Evolutionary conservation across 169 alveolate genomes (phyloP), one percentile per base, ranked within the genome.

Genomic region (Hepatocystis sp.): DNA sequence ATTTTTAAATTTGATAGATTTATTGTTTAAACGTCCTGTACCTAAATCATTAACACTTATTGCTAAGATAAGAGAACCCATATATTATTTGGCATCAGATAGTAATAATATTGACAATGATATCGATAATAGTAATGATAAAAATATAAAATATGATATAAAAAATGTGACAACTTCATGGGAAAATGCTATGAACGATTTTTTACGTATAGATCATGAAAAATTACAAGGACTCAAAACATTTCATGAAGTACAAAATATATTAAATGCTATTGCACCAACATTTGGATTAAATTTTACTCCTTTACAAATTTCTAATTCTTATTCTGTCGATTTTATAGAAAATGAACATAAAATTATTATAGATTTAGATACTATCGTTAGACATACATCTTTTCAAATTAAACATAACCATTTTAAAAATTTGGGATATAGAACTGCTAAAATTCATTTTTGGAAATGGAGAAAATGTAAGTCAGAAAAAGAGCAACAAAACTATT

Each of bases 401-500:
- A 60, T 81, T 36, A 81, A 81, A 28, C 89, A 81, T 42, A 51
- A 81, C 40, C 46, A 81, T 44, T 81, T 61, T 61, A 68, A 81
- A 81, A 30, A 81, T 4, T 13, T 81, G 17, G 89, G 89, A 19
- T 81, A 49, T 42, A 81, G 63, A 47, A 81, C 89, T 44, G 67
- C 84, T 8, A 81, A 63, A 46, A 64, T 81, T 23, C 89, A 81
- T 27, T 81, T 81, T 19, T 81, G 89, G 89, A 81, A 81, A 61
- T 81, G 89, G 89, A 61, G 89, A 81, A 81, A 81, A 81, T 81
- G 89, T 15, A 47, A 84, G 36, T 47, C 89, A 3, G 89, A 81
- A 36, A 81, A 81, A 4, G 89, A 81, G 30, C 89, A 81, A 61
- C 89, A 81, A 65, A 81, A 81, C 13, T 81, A 81, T 32, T 51